Percentiles rank a stretch among this genome's conserved stretches.
Evolutionary conservation across 192 early-diverging fungal species (phyloP).

Genomic region (Coemansia sp.): DNA sequence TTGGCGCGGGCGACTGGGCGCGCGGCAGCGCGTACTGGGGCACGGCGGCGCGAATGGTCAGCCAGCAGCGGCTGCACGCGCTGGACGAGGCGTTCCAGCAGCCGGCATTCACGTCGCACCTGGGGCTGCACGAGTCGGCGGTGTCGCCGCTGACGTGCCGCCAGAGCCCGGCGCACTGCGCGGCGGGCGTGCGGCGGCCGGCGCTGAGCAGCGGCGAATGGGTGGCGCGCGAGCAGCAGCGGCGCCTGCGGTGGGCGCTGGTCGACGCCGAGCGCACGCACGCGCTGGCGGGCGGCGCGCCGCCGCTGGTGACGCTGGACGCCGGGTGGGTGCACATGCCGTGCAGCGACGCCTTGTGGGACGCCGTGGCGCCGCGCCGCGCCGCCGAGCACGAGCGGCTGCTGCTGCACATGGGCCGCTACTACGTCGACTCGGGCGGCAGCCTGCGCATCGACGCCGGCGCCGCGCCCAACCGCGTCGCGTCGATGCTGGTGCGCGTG

Average conservation of each 20-base stretch:
- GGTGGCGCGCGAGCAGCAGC: constrained; percentile 53
- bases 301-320: constrained; percentile 54
- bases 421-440: constrained; percentile 55
- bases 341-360: constrained; percentile 57
- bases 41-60: constrained; percentile 57
- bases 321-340: constrained; percentile 59
- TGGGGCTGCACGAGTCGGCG: constrained; percentile 54
- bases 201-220: constrained; percentile 46
- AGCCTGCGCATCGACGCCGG: constrained; percentile 45
- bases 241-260: constrained; percentile 55
- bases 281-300: constrained; percentile 43
- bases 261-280: constrained; percentile 55
- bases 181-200: constrained; percentile 40
- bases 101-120: constrained; percentile 56
- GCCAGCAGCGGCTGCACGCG: constrained; percentile 57
- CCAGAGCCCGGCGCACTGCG: constrained; percentile 55
- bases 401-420: constrained; percentile 57
- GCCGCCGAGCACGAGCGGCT: constrained; percentile 55
- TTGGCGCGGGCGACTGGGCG: constrained; percentile 54
- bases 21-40: constrained; percentile 54
- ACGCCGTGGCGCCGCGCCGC: constrained; percentile 30
- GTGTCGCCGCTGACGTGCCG: constrained; percentile 42
- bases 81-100: constrained; percentile 56
- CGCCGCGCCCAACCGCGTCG: constrained; percentile 36
- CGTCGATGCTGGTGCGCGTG: constrained; percentile 53